A percentile compares a stretch with the other conserved stretches of the same genome.
These are phyloP conservation scores for Candida loeiensis DNA, from an alignment of 805 yeast species.

Conservation along the genomic window DNA sequence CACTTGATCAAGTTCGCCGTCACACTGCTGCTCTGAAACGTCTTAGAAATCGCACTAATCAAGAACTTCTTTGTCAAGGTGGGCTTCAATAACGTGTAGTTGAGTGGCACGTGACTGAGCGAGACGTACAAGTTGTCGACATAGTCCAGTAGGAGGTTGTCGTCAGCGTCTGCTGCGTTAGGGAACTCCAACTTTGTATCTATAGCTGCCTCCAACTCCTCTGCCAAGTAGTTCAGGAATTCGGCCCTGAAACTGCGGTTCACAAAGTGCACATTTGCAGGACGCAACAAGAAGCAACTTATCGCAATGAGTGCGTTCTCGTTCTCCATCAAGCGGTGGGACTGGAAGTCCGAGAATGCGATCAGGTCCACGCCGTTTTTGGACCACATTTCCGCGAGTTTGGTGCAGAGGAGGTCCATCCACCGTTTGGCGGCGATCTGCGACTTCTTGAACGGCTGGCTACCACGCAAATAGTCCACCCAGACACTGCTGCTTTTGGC, in stretches of 20 bases:
- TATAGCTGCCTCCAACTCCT: conserved; percentile 17
- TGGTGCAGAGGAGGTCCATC: conserved; percentile 25
- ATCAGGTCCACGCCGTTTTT: conserved; percentile 15
- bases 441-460: conserved; percentile 19
- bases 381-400: conserved; percentile 18
- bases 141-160: conserved; percentile 21
- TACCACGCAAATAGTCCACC: conserved; percentile 26
- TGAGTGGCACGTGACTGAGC: conserved; percentile 21
- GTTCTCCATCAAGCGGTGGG: conserved; percentile 23
- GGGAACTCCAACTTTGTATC: conserved; percentile 25
- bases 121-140: conserved; percentile 31
- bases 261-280: conserved; percentile 16
- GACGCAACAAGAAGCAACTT: conserved; percentile 25
- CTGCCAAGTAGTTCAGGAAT: conserved; percentile 21
- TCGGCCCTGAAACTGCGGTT: conserved; percentile 22
- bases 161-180: conserved; percentile 20
- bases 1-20: conserved; percentile 29
- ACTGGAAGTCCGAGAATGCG: conserved; percentile 16
- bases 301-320: conserved; percentile 23
- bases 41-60: conserved; percentile 26
- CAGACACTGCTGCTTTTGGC: conserved; percentile 18
- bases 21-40: conserved; percentile 38
- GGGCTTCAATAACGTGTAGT: conserved; percentile 14
- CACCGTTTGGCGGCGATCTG: conserved; percentile 35
- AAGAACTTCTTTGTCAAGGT: conserved; percentile 27